phyloP scores from a whole-genome alignment of 148 eudicot genomes.

The Drosera capensis region DNA sequence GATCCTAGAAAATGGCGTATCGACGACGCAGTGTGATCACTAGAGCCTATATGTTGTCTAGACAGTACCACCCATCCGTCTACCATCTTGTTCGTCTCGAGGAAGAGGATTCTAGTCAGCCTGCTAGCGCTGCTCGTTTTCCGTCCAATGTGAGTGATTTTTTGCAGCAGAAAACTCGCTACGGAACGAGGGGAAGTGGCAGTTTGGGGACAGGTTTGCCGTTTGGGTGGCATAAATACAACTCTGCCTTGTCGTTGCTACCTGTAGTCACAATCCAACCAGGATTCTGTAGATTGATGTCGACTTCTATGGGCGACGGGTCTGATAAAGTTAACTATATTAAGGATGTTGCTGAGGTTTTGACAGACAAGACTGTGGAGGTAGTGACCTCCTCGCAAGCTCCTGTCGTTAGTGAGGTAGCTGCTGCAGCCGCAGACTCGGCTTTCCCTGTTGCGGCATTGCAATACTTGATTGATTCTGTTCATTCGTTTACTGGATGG shows the following conservation, averaged over 20 bases:
- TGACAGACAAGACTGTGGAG: conserved; percentile 10
- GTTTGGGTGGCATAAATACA: background rate
- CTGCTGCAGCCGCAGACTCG: conserved; percentile 73
- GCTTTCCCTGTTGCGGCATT: conserved; percentile 50
- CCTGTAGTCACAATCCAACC: conserved; percentile 10
- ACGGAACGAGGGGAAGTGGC: background rate
- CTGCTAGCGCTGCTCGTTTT: background rate
- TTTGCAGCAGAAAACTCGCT: background rate
- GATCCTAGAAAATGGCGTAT: conserved; percentile 14
- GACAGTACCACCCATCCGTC: conserved; percentile 15
- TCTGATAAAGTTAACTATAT: conserved; percentile 21
- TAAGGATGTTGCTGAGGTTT: conserved; percentile 23
- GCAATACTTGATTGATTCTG: conserved; percentile 47
- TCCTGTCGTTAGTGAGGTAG: conserved; percentile 50
- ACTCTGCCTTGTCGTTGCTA: background rate
- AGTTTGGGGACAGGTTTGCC: conserved; percentile 7
- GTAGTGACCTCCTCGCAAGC: conserved; percentile 21
- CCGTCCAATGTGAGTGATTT: background rate
- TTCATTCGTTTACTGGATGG: conserved; percentile 49
- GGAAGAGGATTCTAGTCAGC: conserved; percentile 3
- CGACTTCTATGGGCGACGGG: conserved; percentile 21
- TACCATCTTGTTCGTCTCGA: conserved; percentile 7
- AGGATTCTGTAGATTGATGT: conserved; percentile 22
- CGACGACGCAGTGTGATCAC: conserved; percentile 10
- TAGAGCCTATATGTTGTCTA: conserved; percentile 6